A percentile compares a stretch with the other conserved stretches of the same genome.
Conservation (phyloP, 176 grass and related monocot genomes). For the Panicum miliaceum region DNA sequence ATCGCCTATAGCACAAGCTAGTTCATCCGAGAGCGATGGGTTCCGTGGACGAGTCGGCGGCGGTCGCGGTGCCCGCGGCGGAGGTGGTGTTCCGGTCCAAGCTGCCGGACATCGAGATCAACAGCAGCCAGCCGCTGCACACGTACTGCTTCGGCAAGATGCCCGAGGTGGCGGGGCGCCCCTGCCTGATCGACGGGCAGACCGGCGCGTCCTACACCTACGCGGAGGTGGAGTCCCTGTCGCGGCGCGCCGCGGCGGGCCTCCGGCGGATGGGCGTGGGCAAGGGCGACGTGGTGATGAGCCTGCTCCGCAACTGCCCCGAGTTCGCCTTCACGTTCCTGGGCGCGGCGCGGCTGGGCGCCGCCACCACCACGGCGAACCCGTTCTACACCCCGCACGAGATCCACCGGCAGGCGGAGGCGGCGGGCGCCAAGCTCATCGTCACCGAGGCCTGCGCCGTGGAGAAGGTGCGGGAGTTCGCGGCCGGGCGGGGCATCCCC, state of each 20-base stretch:
- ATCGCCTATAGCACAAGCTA: neutral
- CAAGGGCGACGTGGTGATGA: slow-evolving; percentile 77
- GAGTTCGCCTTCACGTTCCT: slow-evolving; percentile 85
- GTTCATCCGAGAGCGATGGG: slow-evolving; percentile 39
- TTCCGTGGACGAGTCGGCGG: slow-evolving; percentile 7
- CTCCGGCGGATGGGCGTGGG: slow-evolving; percentile 57
- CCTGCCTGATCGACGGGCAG: slow-evolving; percentile 73
- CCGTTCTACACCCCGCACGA: slow-evolving; percentile 79
- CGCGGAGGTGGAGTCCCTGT: slow-evolving; percentile 45
- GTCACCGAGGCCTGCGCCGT: slow-evolving; percentile 85
- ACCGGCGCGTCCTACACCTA: slow-evolving; percentile 62
- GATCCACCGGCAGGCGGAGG: slow-evolving; percentile 71
- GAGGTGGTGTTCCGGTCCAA: slow-evolving; percentile 72
- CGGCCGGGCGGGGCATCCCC: slow-evolving; percentile 25
- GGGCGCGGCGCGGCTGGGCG: slow-evolving; percentile 58
- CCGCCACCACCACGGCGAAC: slow-evolving; percentile 77
- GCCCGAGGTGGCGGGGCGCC: slow-evolving; percentile 24
- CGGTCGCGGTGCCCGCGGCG: neutral
- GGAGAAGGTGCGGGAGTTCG: slow-evolving; percentile 62
- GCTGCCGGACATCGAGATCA: slow-evolving; percentile 81
- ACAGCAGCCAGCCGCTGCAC: slow-evolving; percentile 55
- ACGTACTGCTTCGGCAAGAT: slow-evolving; percentile 77
- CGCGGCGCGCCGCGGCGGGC: slow-evolving; percentile 48
- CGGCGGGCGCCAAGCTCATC: slow-evolving; percentile 58
- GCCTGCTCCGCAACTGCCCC: slow-evolving; percentile 76